Evolutionary conservation across 352 stramenopile genomes (phyloP), one percentile per base, ranked within the genome.

Genomic region (Phytopythium sindhum): DNA sequence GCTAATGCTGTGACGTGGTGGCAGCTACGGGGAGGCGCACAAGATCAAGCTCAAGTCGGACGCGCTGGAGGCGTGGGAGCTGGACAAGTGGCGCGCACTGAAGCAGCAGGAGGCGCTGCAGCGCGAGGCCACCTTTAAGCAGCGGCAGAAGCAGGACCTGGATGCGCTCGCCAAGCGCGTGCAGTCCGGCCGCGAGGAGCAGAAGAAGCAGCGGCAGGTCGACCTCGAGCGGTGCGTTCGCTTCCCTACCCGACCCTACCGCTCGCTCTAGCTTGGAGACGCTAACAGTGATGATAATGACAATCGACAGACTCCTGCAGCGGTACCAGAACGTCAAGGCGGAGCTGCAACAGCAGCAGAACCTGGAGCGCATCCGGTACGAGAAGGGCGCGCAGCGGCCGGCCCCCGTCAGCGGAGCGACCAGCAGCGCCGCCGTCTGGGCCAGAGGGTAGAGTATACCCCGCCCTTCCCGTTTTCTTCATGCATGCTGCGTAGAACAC

Each of bases 11-110:
- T 17, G 15, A 28, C 53, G 8, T 33, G 2, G 8, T 7, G 60
- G 28, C 62, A 89, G 85, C 68, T 98, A 99, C 65, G 81, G 84
- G 14, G 95, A 99, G 65, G 96, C 95, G 8, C 95, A 98, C 74
- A 98, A 98, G 80, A 97, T 98, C 70, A 99, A 98, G 75, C 77
- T 97, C 35, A 98, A 98, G 63, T 93, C 93, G 41, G 95, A 98
- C 68, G 87, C 87, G 8, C 71, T 98, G 53, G 94, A 98, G 67
- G 91, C 92, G 2, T 98, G 88, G 82, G 96, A 99, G 77, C 76
- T 97, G 21, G 91, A 98, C 66, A 98, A 98, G 69, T 98, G 93
- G 89, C 88, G 92, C 60, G 97, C 96, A 70, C 75, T 91, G 63
- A 98, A 97, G 69, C 91, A 98, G 73, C 91, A 97, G 63, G 95